Base-by-base conservation (phyloP, 768 basidiomycete genomes). In the Pleurotus salmoneostramineus region DNA sequence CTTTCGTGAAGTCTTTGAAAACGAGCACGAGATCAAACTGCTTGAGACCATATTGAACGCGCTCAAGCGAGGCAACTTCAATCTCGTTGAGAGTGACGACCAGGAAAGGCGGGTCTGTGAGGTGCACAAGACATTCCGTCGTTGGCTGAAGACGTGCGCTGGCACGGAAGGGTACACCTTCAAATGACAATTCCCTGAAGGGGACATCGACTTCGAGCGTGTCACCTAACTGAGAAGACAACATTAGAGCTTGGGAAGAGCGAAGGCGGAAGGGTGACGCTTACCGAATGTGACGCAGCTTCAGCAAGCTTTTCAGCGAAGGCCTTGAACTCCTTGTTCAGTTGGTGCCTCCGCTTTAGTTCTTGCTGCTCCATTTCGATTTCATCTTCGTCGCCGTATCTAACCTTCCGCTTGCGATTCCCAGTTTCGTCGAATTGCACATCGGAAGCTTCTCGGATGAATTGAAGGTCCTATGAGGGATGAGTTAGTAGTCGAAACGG, bases 301-400 rank as follows among this genome's bases (percentile, higher is more conserved):
- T 96, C 92, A 1, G 93, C 88, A 50, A 98, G 82, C 71, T 92
- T 93, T 67, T 96, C 91, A 0, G 95, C 89, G 70, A 98, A 99
- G 21, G 84, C 77, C 68, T 92, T 94, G 72, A 98, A 95, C 68
- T 97, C 93, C 68, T 89, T 93, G 77, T 99, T 98, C 37, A 97
- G 77, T 71, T 88, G 78, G 54, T 89, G 90, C 52, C 95, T 78
- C 33, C 94, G 87, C 72, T 90, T 93, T 50, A 95, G 80, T 71
- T 99, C 97, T 69, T 95, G 93, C 68, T 98, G 96, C 68, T 98
- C 97, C 76, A 96, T 91, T 76, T 98, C 95, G 60, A 98, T 95
- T 73, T 98, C 97, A 68, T 99, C 97, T 70, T 99, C 97, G 66
- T 98, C 97, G 32, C 95, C 95, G 66, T 98, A 98, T 56, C 96